phyloP scores from a whole-genome alignment of 192 early-diverging fungal species.

The Backusella tarrabulga region DNA sequence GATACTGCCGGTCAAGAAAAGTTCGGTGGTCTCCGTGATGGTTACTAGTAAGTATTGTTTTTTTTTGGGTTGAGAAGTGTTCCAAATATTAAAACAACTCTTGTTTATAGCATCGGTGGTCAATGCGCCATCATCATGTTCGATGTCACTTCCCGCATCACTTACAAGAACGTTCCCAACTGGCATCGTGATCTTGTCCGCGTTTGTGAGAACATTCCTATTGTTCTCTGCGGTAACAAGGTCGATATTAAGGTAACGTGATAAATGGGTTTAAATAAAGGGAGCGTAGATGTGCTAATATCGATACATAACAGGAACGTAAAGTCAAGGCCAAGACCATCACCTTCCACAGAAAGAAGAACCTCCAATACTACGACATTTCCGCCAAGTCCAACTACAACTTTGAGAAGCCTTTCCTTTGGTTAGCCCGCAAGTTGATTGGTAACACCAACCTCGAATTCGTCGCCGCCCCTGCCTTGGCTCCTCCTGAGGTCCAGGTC shows the following conservation, averaged over 20 bases:
- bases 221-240: constrained; percentile 99
- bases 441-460: constrained; percentile 96
- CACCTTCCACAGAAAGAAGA: constrained; percentile 99
- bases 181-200: constrained; percentile 99
- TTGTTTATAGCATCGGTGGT: constrained; percentile 78
- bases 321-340: constrained; percentile 99
- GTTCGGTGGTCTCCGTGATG: constrained; percentile 99
- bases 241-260: constrained; percentile 92
- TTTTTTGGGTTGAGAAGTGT: too few relatives aligned
- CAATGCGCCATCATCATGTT: constrained; percentile 99
- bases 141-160: constrained; percentile 98
- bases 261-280: too few relatives aligned
- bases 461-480: constrained; percentile 94
- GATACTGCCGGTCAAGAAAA: constrained; percentile 99
- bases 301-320: constrained; percentile 60
- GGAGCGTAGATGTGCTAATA: too few relatives aligned
- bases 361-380: constrained; percentile 99
- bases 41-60: constrained; percentile 78
- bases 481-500: constrained; percentile 90
- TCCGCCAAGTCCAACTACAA: constrained; percentile 99
- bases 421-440: constrained; percentile 97
- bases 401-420: constrained; percentile 99
- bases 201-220: constrained; percentile 99
- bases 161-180: constrained; percentile 99
- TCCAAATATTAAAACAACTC: background rate